Base-by-base conservation (phyloP, 805 yeast species). In the Sungouiella thailandica region DNA sequence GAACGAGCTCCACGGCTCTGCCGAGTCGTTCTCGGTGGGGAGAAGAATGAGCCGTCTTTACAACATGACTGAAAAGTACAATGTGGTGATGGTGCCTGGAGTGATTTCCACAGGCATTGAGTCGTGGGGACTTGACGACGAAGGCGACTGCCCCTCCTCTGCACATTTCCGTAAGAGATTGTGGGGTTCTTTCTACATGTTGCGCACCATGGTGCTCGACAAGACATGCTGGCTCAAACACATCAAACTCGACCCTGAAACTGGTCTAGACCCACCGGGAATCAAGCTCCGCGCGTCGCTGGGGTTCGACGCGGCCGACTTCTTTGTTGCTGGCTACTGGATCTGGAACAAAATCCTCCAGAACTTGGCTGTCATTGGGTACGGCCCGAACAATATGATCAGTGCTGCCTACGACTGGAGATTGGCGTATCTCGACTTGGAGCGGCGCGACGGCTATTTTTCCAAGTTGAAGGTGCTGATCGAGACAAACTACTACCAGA, bases 401-500 rank as follows among this genome's bases (percentile, higher is more conserved):
- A 80, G 89, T 35, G 98, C 97, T 1, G 73, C 96, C 1, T 93
- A 93, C 57, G 98, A 93, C 57, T 93, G 98, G 98, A 75, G 98
- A 53, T 70, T 93, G 46, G 82, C 95, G 0, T 93, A 86, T 55
- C 61, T 85, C 32, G 97, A 93, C 55, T 63, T 93, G 35, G 98
- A 93, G 55, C 69, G 70, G 36, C 72, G 98, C 38, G 98, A 93
- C 52, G 78, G 78, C 3, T 93, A 86, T 60, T 93, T 93, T 53
- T 62, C 87, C 9, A 80, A 78, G 48, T 65, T 93, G 40, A 86
- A 88, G 61, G 47, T 63, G 15, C 80, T 76, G 47, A 79, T 90
- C 35, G 98, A 93, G 58, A 44, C 76, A 15, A 68, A 68, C 39
- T 64, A 70, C 40, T 50, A 56, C 11, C 46, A 65, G 13, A 72